Base-by-base conservation (phyloP, 805 yeast species). In the Wickerhamia fluorescens region DNA sequence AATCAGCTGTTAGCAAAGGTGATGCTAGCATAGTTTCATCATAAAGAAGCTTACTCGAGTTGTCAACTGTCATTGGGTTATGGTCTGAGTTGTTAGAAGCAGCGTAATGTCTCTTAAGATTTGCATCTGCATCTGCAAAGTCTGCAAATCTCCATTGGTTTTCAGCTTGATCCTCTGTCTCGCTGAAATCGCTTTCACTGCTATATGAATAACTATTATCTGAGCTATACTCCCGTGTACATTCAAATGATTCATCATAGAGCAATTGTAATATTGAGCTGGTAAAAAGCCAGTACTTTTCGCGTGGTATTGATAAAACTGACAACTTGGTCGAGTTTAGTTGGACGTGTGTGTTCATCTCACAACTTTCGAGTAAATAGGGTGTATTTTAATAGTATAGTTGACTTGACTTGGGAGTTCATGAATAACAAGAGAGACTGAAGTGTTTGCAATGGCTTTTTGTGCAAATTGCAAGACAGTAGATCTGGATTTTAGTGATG, bases 261-360 rank as follows among this genome's bases (percentile, higher is more conserved):
- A 73, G 42, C 6, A 75, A 56, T 39, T 61, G 64, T 16, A 73
- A 49, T n/a, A 75, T 56, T 2, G 77, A 68, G 20, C 69, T 58
- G 20, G 65, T 53, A 38, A 74, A 73, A n/a, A 69, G 33, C 72
- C 79, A 73, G 42, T 65, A 70, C 34, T 61, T 58, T 12, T 52
- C 57, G 35, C 78, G 49, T 1, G 78, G 74, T 13, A 75, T 63
- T 3, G 79, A 71, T 31, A 75, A 53, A 15, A 75, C 57, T 15
- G 73, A 60, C 24, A 75, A 55, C 25, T 52, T 44, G 4, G 67
- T 60, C 8, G 63, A 60, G 44, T 66, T 66, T 23, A 73, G 44
- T 36, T 70, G 69, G 2, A 70, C 70, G 35, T 71, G 72, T 20
- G 66, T 65, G 45, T 56, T 59, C 66, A 62, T 61, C 25, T n/a